These are phyloP conservation scores for Amoebophrya sp. DNA, from an alignment of 169 alveolate species.

Conservation along the genomic window DNA sequence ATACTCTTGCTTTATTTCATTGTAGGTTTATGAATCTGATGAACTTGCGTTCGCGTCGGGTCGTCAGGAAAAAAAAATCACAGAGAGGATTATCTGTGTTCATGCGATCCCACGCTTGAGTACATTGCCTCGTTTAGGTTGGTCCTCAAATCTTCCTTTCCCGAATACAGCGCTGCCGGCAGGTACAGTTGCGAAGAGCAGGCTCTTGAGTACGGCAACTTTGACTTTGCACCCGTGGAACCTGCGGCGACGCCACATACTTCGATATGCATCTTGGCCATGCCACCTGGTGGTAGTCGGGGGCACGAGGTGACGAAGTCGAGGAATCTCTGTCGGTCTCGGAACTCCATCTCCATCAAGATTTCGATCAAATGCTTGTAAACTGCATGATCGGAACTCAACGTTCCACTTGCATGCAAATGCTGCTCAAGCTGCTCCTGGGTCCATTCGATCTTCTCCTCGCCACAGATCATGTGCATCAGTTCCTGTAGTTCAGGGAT, in stretches of 20 bases:
- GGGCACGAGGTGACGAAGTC: neutral
- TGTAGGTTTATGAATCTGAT: too few species aligned
- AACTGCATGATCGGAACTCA: neutral
- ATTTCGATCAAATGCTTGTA: neutral
- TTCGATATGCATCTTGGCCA: neutral
- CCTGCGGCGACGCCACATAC: neutral
- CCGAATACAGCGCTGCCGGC: neutral
- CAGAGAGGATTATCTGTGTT: conserved; percentile 7
- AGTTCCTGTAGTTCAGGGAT: too few species aligned
- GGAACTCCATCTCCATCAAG: neutral
- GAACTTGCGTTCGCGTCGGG: too few species aligned
- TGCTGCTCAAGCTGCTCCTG: neutral
- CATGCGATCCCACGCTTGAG: neutral
- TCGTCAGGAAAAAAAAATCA: too few species aligned
- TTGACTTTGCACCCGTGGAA: neutral
- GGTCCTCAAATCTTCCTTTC: neutral
- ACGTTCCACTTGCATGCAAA: neutral
- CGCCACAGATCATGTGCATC: conserved; percentile 23
- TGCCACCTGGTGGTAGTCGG: conserved; percentile 12
- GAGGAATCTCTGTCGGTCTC: neutral
- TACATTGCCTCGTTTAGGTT: conserved; percentile 12
- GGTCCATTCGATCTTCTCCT: neutral
- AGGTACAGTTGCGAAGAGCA: neutral
- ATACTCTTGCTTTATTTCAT: too few species aligned
- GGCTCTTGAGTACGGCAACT: neutral